Conservation (phyloP, 2,329 filamentous ascomycete genomes). For the Fusarium sp. region DNA sequence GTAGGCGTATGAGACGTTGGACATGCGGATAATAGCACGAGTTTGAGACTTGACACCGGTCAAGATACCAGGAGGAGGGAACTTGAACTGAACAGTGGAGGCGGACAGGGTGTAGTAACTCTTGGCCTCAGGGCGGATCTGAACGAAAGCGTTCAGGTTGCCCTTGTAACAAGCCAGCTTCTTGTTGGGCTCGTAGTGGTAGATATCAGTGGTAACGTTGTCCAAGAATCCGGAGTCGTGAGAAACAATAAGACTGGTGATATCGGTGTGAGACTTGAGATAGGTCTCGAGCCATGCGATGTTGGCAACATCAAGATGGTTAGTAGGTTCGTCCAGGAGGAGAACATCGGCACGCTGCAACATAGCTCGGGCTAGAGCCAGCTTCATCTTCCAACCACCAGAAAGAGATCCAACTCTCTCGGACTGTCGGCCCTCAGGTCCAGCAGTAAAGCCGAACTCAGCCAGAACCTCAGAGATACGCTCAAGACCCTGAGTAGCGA, state of each 20-base stretch:
- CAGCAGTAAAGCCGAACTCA: constrained; percentile 94
- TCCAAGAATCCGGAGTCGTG: constrained; percentile 99
- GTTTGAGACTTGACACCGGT: constrained; percentile 96
- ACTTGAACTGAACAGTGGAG: constrained; percentile 94
- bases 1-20: constrained; percentile 91
- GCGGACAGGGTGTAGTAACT: constrained; percentile 97
- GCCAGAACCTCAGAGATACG: constrained; percentile 86
- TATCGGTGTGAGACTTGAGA: constrained; percentile 93
- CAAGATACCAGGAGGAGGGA: constrained; percentile 93
- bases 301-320: constrained; percentile 96
- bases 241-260: constrained; percentile 96
- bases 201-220: constrained; percentile 97
- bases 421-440: constrained; percentile 88
- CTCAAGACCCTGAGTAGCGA: constrained; percentile 81
- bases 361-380: constrained; percentile 96
- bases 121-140: constrained; percentile 92
- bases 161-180: constrained; percentile 90
- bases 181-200: constrained; percentile 97
- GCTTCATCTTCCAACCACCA: constrained; percentile 99
- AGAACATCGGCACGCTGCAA: constrained; percentile 96
- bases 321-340: constrained; percentile 97
- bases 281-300: constrained; percentile 97
- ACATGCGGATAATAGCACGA: constrained; percentile 95
- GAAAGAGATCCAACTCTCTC: constrained; percentile 94
- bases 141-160: constrained; percentile 86